Conservation (phyloP, 2,329 filamentous ascomycete species). For the Hirsutella rhossiliensis region DNA sequence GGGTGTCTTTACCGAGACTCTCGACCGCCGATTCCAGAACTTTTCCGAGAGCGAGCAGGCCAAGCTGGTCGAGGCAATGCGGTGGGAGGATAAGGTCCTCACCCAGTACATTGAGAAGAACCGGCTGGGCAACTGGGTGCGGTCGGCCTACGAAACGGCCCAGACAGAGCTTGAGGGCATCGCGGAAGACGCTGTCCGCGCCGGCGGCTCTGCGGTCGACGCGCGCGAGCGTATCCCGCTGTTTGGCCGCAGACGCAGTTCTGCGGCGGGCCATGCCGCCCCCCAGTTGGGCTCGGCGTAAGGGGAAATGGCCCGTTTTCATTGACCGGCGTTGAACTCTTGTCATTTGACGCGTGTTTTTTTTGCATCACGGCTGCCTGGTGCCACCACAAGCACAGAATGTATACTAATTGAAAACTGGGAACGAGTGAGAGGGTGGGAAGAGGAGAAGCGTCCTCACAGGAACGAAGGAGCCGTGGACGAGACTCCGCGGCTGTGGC, state of each 20-base stretch:
- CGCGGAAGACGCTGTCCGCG: conserved; percentile 17
- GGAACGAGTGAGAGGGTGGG: too few relatives aligned
- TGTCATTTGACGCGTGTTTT: too few relatives aligned
- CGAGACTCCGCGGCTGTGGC: too few relatives aligned
- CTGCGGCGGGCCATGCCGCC: background rate
- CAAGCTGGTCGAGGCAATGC: conserved; percentile 59
- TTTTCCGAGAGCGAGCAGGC: conserved; percentile 52
- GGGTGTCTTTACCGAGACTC: conserved; percentile 47
- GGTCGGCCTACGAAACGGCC: conserved; percentile 24
- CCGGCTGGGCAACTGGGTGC: conserved; percentile 57
- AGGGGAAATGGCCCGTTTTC: too few relatives aligned
- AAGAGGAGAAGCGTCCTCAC: too few relatives aligned
- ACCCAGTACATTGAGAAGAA: conserved; percentile 53
- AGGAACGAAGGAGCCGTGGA: too few relatives aligned
- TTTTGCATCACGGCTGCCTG: too few relatives aligned
- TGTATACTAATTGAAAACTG: too few relatives aligned
- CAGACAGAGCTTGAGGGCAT: conserved; percentile 19
- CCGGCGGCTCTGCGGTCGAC: conserved; percentile 3
- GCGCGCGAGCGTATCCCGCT: background rate
- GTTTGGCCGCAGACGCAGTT: background rate
- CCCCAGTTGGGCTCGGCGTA: background rate
- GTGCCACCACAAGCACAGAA: too few relatives aligned
- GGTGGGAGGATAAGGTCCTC: conserved; percentile 58
- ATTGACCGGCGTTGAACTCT: too few relatives aligned
- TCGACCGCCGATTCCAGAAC: conserved; percentile 47